These are phyloP conservation scores for Fusarium devonianum DNA, from an alignment of 2,329 filamentous ascomycete species.

Conservation along the genomic window DNA sequence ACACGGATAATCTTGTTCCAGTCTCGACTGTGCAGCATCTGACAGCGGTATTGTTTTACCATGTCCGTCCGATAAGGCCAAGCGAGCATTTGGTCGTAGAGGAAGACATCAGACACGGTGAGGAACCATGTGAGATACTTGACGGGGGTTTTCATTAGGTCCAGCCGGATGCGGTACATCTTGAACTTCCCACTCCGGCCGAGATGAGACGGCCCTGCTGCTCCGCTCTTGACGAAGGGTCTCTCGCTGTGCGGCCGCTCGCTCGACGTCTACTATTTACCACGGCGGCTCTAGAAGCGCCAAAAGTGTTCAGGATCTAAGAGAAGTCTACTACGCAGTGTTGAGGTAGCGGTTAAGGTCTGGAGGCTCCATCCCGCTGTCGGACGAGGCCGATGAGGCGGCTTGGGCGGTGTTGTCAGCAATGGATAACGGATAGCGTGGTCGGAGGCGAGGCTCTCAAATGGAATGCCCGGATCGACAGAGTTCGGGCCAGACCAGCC, in stretches of 20 bases:
- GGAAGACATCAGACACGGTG: conserved; percentile 18
- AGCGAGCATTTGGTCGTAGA: neutral
- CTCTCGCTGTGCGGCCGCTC: neutral
- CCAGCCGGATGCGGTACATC: conserved; percentile 26
- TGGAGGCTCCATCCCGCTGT: conserved; percentile 13
- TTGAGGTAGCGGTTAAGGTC: neutral
- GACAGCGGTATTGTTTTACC: conserved; percentile 14
- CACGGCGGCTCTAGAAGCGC: conserved; percentile 16
- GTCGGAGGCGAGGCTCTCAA: neutral
- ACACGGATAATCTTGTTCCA: conserved; percentile 38
- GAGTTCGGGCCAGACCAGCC: conserved; percentile 6
- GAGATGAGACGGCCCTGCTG: conserved; percentile 25
- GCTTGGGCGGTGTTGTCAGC: neutral
- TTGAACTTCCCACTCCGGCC: conserved; percentile 27
- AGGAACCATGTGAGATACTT: conserved; percentile 22
- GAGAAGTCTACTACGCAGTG: conserved; percentile 1
- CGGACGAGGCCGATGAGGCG: conserved; percentile 7
- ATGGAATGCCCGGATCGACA: conserved; percentile 22
- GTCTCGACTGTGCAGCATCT: conserved; percentile 31
- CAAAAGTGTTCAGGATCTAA: conserved; percentile 2
- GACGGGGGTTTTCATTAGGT: conserved; percentile 24
- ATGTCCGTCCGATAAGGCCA: conserved; percentile 26
- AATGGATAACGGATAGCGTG: neutral
- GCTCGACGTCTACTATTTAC: neutral
- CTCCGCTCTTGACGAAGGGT: conserved; percentile 22